Percentiles rank a stretch among this genome's conserved stretches.
These are phyloP conservation scores for Penicillium sp. DNA, from an alignment of 2,329 filamentous ascomycete genomes.

Conservation along the genomic window DNA sequence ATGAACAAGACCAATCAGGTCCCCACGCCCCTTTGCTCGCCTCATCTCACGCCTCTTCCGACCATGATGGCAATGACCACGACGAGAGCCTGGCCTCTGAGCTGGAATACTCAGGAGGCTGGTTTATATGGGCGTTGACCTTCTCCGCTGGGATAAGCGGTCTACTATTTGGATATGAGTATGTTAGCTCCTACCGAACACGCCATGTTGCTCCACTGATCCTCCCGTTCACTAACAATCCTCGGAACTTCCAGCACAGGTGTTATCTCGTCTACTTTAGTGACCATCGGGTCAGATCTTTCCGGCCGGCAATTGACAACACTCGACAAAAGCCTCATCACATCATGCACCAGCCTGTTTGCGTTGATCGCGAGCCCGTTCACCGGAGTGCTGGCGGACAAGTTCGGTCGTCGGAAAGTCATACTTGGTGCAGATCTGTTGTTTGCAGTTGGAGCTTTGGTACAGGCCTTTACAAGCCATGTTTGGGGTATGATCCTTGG, in stretches of 20 bases:
- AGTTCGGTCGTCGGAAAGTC: conserved; percentile 48
- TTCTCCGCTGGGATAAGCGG: conserved; percentile 59
- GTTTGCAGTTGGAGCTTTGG: conserved; percentile 47
- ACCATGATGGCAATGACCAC: conserved; percentile 11
- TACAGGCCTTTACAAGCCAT: conserved; percentile 42
- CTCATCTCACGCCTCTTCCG: conserved; percentile 13
- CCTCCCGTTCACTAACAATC: conserved; percentile 13
- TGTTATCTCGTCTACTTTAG: conserved; percentile 61
- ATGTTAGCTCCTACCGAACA: conserved; percentile 17
- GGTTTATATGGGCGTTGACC: conserved; percentile 58
- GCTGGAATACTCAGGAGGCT: conserved; percentile 29
- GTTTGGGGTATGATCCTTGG: conserved; percentile 50
- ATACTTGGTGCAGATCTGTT: conserved; percentile 50
- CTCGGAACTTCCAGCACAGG: conserved; percentile 49
- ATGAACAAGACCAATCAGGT: conserved; percentile 24
- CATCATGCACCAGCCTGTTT: conserved; percentile 58
- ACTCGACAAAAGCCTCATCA: conserved; percentile 60
- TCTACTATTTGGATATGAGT: conserved; percentile 63
- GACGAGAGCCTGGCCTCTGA: conserved; percentile 14
- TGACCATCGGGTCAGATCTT: conserved; percentile 56
- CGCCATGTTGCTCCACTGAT: not conserved
- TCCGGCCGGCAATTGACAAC: conserved; percentile 52
- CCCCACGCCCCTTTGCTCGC: conserved; percentile 36
- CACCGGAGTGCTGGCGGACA: conserved; percentile 54
- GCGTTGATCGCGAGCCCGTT: conserved; percentile 58